phyloP scores from a whole-genome alignment of 805 yeast genomes.

The Isabelozyma heimii region DNA sequence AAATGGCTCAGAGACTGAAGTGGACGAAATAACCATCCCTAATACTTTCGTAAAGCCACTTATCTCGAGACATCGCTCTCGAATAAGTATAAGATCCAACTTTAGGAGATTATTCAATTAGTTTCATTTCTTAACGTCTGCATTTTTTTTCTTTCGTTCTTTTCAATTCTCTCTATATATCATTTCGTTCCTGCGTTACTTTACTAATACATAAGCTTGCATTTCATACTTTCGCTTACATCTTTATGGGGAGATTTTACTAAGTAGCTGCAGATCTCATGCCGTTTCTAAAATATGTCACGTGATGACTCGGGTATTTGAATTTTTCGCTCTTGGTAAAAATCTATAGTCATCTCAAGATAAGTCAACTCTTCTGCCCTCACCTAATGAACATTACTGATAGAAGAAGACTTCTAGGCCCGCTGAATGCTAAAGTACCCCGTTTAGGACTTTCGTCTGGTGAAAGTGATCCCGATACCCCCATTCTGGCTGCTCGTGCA shows the following conservation, averaged over 20 bases:
- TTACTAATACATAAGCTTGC: not conserved
- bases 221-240: too few species aligned
- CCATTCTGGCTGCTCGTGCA: slow-evolving; percentile 4
- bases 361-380: not conserved
- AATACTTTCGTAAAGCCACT: not conserved
- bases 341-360: not conserved
- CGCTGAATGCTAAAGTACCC: slow-evolving; percentile 55
- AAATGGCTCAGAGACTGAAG: not conserved
- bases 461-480: slow-evolving; percentile 1
- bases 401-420: slow-evolving; percentile 86
- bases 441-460: slow-evolving; percentile 9
- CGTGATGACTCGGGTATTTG: too few species aligned
- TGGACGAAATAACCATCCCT: not conserved
- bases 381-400: slow-evolving; percentile 47
- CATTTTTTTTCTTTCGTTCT: not conserved
- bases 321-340: not conserved
- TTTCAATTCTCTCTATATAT: not conserved
- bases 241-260: too few species aligned
- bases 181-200: not conserved
- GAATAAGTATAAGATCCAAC: not conserved
- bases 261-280: too few species aligned
- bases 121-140: not conserved
- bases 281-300: too few species aligned
- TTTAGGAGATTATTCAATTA: not conserved
- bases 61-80: not conserved